Conservation (phyloP, 1,284 basidiomycete species). For the Fistulinella staudtii region DNA sequence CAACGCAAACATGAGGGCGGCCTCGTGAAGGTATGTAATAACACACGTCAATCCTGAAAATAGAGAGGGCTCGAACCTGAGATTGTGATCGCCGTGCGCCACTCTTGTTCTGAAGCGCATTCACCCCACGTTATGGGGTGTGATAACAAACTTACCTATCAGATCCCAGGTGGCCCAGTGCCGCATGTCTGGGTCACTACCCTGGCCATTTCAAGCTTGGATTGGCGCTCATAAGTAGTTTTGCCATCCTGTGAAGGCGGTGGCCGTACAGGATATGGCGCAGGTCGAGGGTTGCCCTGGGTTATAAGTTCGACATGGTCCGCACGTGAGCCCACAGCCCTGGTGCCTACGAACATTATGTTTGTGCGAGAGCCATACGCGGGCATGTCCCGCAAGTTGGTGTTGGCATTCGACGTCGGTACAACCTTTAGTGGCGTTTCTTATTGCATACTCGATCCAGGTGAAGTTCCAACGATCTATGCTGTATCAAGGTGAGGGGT, state of each 20-base stretch:
- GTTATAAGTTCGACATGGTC: too few species aligned
- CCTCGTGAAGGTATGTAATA: too few species aligned
- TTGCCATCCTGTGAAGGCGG: background rate
- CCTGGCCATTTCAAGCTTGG: background rate
- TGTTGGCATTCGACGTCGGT: conserved; percentile 48
- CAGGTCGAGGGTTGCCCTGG: background rate
- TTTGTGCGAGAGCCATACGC: conserved; percentile 28
- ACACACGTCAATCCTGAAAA: too few species aligned
- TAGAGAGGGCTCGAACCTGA: too few species aligned
- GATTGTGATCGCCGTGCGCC: conserved; percentile 1
- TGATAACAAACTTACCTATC: background rate
- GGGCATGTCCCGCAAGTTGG: conserved; percentile 37
- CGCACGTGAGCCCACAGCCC: background rate
- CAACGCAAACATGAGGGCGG: conserved; percentile 2
- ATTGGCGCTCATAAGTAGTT: background rate
- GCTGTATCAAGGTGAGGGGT: conserved; percentile 38
- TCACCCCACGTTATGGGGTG: conserved; percentile 1
- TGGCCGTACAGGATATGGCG: too few species aligned
- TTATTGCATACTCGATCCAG: conserved; percentile 45
- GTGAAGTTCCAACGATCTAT: conserved; percentile 40
- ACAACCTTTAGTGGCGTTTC: conserved; percentile 50
- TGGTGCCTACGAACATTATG: conserved; percentile 12
- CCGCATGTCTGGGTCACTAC: too few species aligned
- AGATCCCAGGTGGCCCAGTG: too few species aligned
- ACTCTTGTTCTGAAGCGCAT: background rate